A percentile compares a stretch with the other conserved stretches of the same genome.
These are phyloP conservation scores for Aschersonia sp. DNA, from an alignment of 2,329 filamentous ascomycete genomes.

Conservation along the genomic window DNA sequence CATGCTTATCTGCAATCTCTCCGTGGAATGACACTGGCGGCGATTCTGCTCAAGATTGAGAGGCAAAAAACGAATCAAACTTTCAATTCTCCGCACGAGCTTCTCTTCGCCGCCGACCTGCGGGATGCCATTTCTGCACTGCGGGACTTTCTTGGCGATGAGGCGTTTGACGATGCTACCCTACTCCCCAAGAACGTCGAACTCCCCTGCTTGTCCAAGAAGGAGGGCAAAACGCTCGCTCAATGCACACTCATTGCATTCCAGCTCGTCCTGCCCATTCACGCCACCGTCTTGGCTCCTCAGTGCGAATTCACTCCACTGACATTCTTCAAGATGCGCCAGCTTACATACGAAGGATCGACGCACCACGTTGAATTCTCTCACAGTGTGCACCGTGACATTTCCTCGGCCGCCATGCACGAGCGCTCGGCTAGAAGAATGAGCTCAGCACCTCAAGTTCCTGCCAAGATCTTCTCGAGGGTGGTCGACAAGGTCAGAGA, in stretches of 20 bases:
- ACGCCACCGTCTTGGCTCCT: constrained; percentile 33
- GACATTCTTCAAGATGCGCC: constrained; percentile 51
- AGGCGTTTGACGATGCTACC: constrained; percentile 29
- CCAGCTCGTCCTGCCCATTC: constrained; percentile 46
- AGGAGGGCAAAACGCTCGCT: neutral
- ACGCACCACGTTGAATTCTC: constrained; percentile 43
- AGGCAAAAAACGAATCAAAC: constrained; percentile 9
- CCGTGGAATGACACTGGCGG: constrained; percentile 25
- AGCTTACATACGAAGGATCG: constrained; percentile 38
- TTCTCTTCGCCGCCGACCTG: constrained; percentile 30
- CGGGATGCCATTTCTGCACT: constrained; percentile 25
- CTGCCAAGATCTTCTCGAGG: constrained; percentile 1
- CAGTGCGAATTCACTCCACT: constrained; percentile 46
- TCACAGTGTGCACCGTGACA: constrained; percentile 45
- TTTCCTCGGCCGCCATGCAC: constrained; percentile 21
- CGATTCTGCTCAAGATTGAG: constrained; percentile 16
- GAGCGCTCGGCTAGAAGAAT: constrained; percentile 6
- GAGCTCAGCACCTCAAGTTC: neutral
- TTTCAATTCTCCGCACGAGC: constrained; percentile 24
- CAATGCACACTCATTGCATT: constrained; percentile 33
- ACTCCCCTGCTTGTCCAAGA: constrained; percentile 20
- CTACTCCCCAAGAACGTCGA: constrained; percentile 27
- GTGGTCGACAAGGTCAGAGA: neutral
- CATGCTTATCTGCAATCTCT: constrained; percentile 37
- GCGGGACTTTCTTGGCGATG: constrained; percentile 25